Conservation (phyloP, 1,284 basidiomycete genomes). For the Apiotrichum mycotoxinovorans region DNA sequence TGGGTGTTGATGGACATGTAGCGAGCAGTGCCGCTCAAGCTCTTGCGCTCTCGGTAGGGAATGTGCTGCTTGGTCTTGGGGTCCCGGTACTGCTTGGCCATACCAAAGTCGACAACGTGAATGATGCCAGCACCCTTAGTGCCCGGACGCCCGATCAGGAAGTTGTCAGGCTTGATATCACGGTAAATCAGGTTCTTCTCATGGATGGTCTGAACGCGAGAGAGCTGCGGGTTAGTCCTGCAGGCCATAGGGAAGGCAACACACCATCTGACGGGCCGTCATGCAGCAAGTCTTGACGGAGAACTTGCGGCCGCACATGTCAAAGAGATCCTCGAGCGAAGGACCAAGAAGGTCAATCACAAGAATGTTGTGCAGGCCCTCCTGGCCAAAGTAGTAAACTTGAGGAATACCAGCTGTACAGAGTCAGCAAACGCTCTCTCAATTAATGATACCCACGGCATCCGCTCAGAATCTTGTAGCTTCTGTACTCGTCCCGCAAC, state of each 20-base stretch:
- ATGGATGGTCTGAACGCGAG: slow-evolving; percentile 90
- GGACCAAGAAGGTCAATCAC: slow-evolving; percentile 94
- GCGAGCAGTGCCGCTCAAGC: slow-evolving; percentile 94
- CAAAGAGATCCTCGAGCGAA: slow-evolving; percentile 95
- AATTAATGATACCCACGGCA: slow-evolving; percentile 66
- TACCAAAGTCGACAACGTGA: slow-evolving; percentile 99
- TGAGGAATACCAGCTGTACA: slow-evolving; percentile 78
- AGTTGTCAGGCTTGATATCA: slow-evolving; percentile 97
- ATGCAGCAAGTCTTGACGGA: slow-evolving; percentile 96
- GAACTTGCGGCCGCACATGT: slow-evolving; percentile 99
- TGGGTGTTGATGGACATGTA: slow-evolving; percentile 99
- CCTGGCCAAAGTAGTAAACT: slow-evolving; percentile 96
- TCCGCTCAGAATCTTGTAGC: slow-evolving; percentile 90
- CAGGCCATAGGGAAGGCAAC: slow-evolving; percentile 67
- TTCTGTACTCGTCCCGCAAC: slow-evolving; percentile 91
- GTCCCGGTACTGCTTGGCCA: slow-evolving; percentile 99
- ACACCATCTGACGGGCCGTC: slow-evolving; percentile 93
- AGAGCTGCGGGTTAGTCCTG: slow-evolving; percentile 56
- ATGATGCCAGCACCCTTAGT: slow-evolving; percentile 82
- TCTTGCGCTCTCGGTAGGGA: slow-evolving; percentile 99
- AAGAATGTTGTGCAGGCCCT: slow-evolving; percentile 94
- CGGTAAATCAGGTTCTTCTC: slow-evolving; percentile 96
- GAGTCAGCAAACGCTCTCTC: slow-evolving; percentile 6
- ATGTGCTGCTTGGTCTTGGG: slow-evolving; percentile 99
- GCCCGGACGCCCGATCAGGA: slow-evolving; percentile 83